Base-by-base conservation (phyloP, 2,329 filamentous ascomycete species). In the Cryphonectria naterciae region DNA sequence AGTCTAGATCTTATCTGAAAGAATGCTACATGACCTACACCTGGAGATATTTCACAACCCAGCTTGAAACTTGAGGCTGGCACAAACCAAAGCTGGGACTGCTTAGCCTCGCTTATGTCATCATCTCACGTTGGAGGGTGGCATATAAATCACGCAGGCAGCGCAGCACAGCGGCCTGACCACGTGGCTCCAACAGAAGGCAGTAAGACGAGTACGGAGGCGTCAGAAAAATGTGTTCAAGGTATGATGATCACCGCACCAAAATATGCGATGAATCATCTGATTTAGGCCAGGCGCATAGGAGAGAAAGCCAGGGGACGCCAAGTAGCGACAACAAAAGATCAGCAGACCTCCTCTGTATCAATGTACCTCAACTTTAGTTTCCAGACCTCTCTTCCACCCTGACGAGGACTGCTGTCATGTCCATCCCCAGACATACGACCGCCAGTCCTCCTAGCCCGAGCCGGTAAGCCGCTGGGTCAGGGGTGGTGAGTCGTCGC, bases 401-500 rank as follows among this genome's bases (percentile, higher is more conserved):
- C 15, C 54, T 19, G 8, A 19, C 4, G 7, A 15, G n/a, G 28
- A 19, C 35, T 39, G 32, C 58, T 32, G 35, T 61, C 58, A 61
- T 35, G 22, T 61, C 17, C 32, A 39, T 15, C 35, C 35, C 58
- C 32, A 39, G 58, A 61, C 35, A 61, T 61, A 39, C 32, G 58
- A 61, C 43, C 25, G 43, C 41, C 63, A 49, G 41, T 41, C 41
- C 43, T 52, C 17, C 43, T 65, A 63, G 41, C 67, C 17, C 62
- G 32, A 11, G 65, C 43, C 62, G 49, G 28, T 60, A 37, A 25
- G 46, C 32, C 17, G 49, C n/a, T 72, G 70, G 25, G 67, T 70
- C 4, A 60, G 10, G 19, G 68, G 70, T 56, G 72, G 72, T n/a
- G 72, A 72, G n/a, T 80, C 81, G 35, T 79, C 79, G 68, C 82